Evolutionary conservation across 371 early-diverging fungal genomes (phyloP), one percentile per base, ranked within the genome.

Genomic region (Lichtheimia corymbifera): DNA sequence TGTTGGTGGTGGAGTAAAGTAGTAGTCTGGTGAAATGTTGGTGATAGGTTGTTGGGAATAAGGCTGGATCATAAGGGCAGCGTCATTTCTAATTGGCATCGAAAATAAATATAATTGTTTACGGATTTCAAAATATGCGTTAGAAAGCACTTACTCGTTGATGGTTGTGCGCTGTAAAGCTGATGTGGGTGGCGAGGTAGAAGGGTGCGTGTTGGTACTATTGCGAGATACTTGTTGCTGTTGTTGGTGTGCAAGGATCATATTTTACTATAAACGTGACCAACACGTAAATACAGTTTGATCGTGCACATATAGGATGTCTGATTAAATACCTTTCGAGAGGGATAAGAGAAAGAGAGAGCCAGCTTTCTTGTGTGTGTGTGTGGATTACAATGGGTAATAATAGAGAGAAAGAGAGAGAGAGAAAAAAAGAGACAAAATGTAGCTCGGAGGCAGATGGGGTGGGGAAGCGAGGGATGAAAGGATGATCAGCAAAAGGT

Each of bases 191-290:
- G 35, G 35, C 11, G 47, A 22, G n/a, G 47, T n/a, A 17, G 47
- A 22, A 47, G 47, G 11, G 17, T 22, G 47, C 11, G n/a, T 15
- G 11, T 22, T 47, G 47, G 18, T 47, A 11, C 47, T 47, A 22
- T 22, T 47, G 47, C 47, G n/a, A 3, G 35, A 35, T 47, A 18
- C 18, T 47, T 47, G 47, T 47, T 47, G 45, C 18, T 45, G 47
- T 47, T 47, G 47, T 47, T 47, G 47, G 17, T 47, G 47, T 47
- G 47, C 47, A n/a, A 47, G 47, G 47, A 47, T 47, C 47, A 47
- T 47, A 17, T 47, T 47, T 18, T 47, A 22, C 47, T 47, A 45
- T 0, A n/a, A 17, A 4, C 2, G 47, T 22, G 11, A n/a, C 15
- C n/a, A 4, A 45, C 4, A 11, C 1, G 35, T 35, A 11, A 11